Percentiles rank a stretch among this genome's conserved stretches.
phyloP scores from a whole-genome alignment of 768 basidiomycete genomes.

The Lactarius trivialis region DNA sequence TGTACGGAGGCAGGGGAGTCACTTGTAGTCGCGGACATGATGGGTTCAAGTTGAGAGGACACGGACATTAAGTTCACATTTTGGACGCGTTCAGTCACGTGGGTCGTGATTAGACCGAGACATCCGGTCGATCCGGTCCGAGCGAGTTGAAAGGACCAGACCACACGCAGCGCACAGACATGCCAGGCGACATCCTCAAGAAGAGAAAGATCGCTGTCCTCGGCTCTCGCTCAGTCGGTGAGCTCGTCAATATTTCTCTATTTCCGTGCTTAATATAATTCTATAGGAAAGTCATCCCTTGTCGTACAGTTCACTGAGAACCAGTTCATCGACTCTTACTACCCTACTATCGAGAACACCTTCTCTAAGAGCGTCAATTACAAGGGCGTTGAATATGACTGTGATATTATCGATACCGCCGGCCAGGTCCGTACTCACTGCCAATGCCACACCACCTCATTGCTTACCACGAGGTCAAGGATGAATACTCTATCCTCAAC shows the following conservation, averaged over 20 bases:
- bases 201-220: conserved; percentile 87
- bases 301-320: conserved; percentile 91
- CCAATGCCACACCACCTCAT: conserved; percentile 8
- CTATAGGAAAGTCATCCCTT: conserved; percentile 86
- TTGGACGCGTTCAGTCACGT: conserved; percentile 20
- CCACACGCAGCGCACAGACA: conserved; percentile 13
- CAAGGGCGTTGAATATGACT: conserved; percentile 88
- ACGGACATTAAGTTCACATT: conserved; percentile 23
- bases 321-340: conserved; percentile 87
- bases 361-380: conserved; percentile 80
- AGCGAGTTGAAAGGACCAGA: not conserved
- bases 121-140: not conserved
- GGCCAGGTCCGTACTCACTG: conserved; percentile 64
- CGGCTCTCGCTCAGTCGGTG: conserved; percentile 85
- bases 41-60: conserved; percentile 17
- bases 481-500: conserved; percentile 93
- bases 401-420: conserved; percentile 97
- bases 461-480: conserved; percentile 39
- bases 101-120: not conserved
- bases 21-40: conserved; percentile 56
- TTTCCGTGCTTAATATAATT: not conserved
- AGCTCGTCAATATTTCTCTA: conserved; percentile 27
- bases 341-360: conserved; percentile 90
- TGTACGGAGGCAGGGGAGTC: conserved; percentile 54
- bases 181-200: conserved; percentile 45